phyloP scores from a whole-genome alignment of 1,139 yeast genomes.

The Scheffersomyces insectosa region DNA sequence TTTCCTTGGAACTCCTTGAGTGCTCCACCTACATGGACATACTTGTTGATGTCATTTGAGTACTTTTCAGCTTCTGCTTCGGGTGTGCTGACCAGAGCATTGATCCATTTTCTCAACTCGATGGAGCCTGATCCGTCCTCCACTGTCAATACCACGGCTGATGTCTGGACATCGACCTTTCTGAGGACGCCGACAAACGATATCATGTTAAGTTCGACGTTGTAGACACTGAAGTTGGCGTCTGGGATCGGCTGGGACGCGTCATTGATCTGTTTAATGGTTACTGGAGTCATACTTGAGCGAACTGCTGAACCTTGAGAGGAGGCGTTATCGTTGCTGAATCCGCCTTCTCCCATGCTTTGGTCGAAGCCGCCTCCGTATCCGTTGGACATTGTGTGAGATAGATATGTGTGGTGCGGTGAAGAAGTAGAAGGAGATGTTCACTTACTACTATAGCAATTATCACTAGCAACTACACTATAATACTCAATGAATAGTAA shows the following conservation, averaged over 20 bases:
- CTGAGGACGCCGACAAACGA: conserved; percentile 68
- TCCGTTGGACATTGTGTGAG: too few relatives aligned
- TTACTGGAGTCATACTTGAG: conserved; percentile 70
- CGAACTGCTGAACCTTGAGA: conserved; percentile 40
- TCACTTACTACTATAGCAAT: not conserved
- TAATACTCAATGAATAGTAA: too few relatives aligned
- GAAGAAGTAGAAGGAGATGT: too few relatives aligned
- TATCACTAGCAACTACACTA: too few relatives aligned
- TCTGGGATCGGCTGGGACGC: conserved; percentile 69
- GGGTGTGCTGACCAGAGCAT: conserved; percentile 44
- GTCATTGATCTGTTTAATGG: conserved; percentile 75
- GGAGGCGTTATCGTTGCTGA: conserved; percentile 25
- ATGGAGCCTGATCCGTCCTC: conserved; percentile 87
- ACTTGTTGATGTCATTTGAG: conserved; percentile 35
- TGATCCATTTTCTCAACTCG: conserved; percentile 71
- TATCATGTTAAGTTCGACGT: conserved; percentile 60
- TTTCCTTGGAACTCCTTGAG: conserved; percentile 70
- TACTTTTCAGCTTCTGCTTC: conserved; percentile 35
- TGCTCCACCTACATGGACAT: conserved; percentile 72
- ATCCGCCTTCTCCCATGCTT: conserved; percentile 29
- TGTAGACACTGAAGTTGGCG: conserved; percentile 70
- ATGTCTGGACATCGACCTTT: conserved; percentile 55
- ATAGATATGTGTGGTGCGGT: too few relatives aligned
- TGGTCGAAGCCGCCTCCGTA: conserved; percentile 16
- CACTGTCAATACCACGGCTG: conserved; percentile 55